Percentiles rank a stretch among this genome's conserved stretches.
Conservation (phyloP, 352 stramenopile species). For the Phytophthora sojae region DNA sequence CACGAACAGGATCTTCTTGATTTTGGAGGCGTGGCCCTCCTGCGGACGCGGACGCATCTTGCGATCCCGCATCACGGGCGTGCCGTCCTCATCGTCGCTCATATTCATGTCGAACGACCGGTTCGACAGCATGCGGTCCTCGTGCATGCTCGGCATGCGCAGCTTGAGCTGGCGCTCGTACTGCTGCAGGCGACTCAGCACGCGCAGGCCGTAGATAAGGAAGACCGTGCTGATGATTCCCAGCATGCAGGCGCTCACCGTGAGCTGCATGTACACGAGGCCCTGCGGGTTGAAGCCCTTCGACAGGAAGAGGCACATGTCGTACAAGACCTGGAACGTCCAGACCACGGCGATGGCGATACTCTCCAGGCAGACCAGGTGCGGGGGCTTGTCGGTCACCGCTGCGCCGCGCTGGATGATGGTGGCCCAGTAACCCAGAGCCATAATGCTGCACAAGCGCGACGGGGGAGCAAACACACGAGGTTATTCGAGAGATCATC, state of each 20-base stretch:
- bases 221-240: slow-evolving; percentile 54
- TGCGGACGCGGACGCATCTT: slow-evolving; percentile 28
- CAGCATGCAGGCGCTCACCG: slow-evolving; percentile 49
- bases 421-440: slow-evolving; percentile 55
- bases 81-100: slow-evolving; percentile 46
- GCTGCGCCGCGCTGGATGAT: slow-evolving; percentile 52
- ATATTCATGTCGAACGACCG: slow-evolving; percentile 49
- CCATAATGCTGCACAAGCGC: slow-evolving; percentile 44
- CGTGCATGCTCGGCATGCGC: slow-evolving; percentile 43
- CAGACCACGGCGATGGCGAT: slow-evolving; percentile 47
- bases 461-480: slow-evolving; percentile 7
- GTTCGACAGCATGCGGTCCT: slow-evolving; percentile 47
- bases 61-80: slow-evolving; percentile 24
- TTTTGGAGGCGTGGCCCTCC: slow-evolving; percentile 47
- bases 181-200: slow-evolving; percentile 45
- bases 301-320: slow-evolving; percentile 50
- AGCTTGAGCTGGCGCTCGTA: slow-evolving; percentile 48
- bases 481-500: slow-evolving; percentile 11
- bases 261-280: slow-evolving; percentile 51
- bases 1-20: slow-evolving; percentile 56
- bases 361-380: slow-evolving; percentile 44
- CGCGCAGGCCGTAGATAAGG: slow-evolving; percentile 50
- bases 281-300: slow-evolving; percentile 53
- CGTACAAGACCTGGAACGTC: slow-evolving; percentile 53
- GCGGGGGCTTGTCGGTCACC: slow-evolving; percentile 38